Evolutionary conservation across 2,329 filamentous ascomycete species (phyloP), one percentile per base, ranked within the genome.

Genomic region (Ilyonectria destructans): DNA sequence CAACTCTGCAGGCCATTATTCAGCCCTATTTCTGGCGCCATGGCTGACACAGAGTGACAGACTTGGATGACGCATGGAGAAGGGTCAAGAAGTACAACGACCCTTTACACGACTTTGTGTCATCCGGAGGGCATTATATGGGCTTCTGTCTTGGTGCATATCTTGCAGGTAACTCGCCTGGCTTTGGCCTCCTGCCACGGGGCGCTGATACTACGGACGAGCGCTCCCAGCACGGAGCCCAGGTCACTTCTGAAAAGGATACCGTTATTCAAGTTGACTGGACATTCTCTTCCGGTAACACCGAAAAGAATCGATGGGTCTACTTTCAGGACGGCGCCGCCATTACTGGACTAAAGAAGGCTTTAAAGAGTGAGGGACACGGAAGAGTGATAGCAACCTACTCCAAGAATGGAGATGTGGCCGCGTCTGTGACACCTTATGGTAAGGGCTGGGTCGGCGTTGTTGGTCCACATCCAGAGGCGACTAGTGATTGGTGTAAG

Each of bases 131-230:
- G 9, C 67, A 65, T 13, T 77, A 76, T 52, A 49, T 77, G 9
- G 76, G 75, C 35, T 75, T 77, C 56, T 77, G 76, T 35, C 72
- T 77, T 21, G 76, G 76, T 6, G 74, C 76, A 19, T 77, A 73
- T 52, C 66, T 77, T 9, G 76, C 76, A n/a, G 75, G 73, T 31
- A 23, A 62, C 31, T 51, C 61, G 1, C 72, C 74, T 1, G 75
- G 75, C 1, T 73, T 75, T 31, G 67, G 51, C 7, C 62, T 77
- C 8, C 62, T 77, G 4, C 35, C 74, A 64, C 2, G 13, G 0
- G 73, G 70, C 0, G 54, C 54, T 4, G 59, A 72, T 8, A 52
- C 63, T 0, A 51, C 57, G 9, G 17, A 65, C 8, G 74, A 76
- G 52, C 62, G 48, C 4, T 33, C 54, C 3, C 52, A 71, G 35